phyloP scores from a whole-genome alignment of 805 yeast species.

The Sugiyamaella boreocaroliniensis region DNA sequence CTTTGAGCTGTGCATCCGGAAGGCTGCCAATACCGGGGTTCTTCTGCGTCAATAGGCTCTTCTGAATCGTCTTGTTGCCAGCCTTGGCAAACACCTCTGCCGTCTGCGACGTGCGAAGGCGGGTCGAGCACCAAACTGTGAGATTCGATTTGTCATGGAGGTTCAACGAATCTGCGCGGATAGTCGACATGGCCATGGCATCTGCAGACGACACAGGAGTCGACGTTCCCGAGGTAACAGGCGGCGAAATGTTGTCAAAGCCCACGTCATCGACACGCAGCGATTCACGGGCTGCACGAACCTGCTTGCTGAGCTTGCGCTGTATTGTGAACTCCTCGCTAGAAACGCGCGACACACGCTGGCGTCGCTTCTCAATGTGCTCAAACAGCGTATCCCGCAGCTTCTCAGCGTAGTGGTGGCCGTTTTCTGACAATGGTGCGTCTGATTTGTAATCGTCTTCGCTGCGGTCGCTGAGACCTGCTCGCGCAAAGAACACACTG shows the following conservation, averaged over 20 bases:
- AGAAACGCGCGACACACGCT: background rate
- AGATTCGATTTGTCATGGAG: constrained; percentile 56
- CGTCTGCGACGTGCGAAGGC: constrained; percentile 75
- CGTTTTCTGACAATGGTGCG: constrained; percentile 61
- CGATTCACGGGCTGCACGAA: constrained; percentile 1
- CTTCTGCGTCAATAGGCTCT: constrained; percentile 78
- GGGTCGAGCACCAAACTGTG: constrained; percentile 92
- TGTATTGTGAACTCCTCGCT: constrained; percentile 3
- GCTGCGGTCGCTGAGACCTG: constrained; percentile 39
- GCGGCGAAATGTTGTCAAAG: constrained; percentile 12
- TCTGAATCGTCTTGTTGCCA: constrained; percentile 61
- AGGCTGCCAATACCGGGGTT: constrained; percentile 86
- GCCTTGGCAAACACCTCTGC: constrained; percentile 55
- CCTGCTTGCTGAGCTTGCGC: constrained; percentile 2
- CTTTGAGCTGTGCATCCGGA: constrained; percentile 51
- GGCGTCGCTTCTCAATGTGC: constrained; percentile 25
- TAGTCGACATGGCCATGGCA: constrained; percentile 21
- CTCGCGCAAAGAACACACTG: constrained; percentile 77
- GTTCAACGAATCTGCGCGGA: constrained; percentile 34
- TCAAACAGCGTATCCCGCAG: constrained; percentile 52
- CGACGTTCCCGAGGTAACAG: constrained; percentile 27
- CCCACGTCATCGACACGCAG: background rate
- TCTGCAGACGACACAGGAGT: constrained; percentile 21
- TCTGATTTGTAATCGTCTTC: constrained; percentile 62
- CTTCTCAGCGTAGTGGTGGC: constrained; percentile 57